Base-by-base conservation (phyloP, 2,329 filamentous ascomycete species). In the Botrytis byssoidea region DNA sequence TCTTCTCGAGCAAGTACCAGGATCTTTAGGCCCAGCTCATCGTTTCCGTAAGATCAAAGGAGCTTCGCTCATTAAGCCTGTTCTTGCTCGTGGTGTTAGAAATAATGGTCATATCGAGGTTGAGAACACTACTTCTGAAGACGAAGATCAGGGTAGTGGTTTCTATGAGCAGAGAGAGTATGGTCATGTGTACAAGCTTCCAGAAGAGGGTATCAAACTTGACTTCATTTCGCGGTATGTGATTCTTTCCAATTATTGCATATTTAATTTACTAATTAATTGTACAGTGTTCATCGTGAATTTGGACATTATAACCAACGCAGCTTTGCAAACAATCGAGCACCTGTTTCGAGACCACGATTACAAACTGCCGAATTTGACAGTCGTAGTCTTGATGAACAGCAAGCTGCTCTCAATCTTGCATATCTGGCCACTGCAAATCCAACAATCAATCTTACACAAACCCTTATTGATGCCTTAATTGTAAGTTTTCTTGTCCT, bases 101-200 rank as follows among this genome's bases (percentile, higher is more conserved):
- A 93, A 93, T 81, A 92, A 92, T 74, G 92, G 92, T 57, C 85
- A 89, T 79, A 90, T 94, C 77, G 92, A 94, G 77, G 84, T 94
- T 73, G 89, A 91, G 72, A 87, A 91, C 51, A 87, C 89, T 46
- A 82, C 82, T 42, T 86, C 88, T 25, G 87, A 88, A 32, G 85
- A 88, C 67, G 82, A 83, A 51, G 82, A 84, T 42, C 82, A 84
- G 42, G 77, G 77, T 9, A 83, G 83, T 60, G 86, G 85, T 46
- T 90, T 91, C 84, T 87, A 86, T 71, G 88, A 90, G 73, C 81
- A 87, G 14, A 84, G 86, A 73, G 87, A 88, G 25, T 91, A 89
- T 79, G 92, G 91, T n/a, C 86, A 88, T 42, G 84, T 89, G 35
- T 91, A 91, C 81, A 88, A 88, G 74, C 83, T 94, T 71, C 86